These are phyloP conservation scores for Rhizophora mangle DNA, from an alignment of 345 rosid species.

Conservation along the genomic window DNA sequence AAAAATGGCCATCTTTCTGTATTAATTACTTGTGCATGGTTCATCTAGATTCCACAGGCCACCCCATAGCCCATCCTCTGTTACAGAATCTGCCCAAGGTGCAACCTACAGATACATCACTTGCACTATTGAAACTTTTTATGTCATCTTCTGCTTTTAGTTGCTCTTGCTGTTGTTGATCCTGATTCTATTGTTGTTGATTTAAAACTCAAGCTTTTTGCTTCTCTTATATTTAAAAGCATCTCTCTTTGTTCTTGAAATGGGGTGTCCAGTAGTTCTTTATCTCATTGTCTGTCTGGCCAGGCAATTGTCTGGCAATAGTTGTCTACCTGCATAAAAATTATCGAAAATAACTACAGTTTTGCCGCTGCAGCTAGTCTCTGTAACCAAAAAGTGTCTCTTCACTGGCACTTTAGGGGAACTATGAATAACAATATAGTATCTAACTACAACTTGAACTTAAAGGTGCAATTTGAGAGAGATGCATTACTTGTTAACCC, in stretches of 20 bases:
- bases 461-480: not conserved
- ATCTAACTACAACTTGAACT: too few species aligned
- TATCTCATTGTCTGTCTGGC: not conserved
- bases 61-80: conserved; percentile 11
- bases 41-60: conserved; percentile 14
- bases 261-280: not conserved
- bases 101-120: not conserved
- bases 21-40: not conserved
- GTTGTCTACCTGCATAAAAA: not conserved
- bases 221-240: not conserved
- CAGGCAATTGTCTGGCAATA: not conserved
- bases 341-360: not conserved
- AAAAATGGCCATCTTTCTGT: not conserved
- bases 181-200: not conserved
- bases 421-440: too few species aligned
- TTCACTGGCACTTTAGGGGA: too few species aligned
- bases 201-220: not conserved
- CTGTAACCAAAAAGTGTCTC: not conserved
- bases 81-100: not conserved
- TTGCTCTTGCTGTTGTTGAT: not conserved
- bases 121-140: not conserved
- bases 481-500: not conserved
- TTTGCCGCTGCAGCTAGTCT: not conserved
- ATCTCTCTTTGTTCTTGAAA: not conserved
- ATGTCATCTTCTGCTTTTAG: not conserved